Percentiles rank a stretch among this genome's conserved stretches.
These are phyloP conservation scores for Naematelia encephala DNA, from an alignment of 768 basidiomycete species.

Conservation along the genomic window DNA sequence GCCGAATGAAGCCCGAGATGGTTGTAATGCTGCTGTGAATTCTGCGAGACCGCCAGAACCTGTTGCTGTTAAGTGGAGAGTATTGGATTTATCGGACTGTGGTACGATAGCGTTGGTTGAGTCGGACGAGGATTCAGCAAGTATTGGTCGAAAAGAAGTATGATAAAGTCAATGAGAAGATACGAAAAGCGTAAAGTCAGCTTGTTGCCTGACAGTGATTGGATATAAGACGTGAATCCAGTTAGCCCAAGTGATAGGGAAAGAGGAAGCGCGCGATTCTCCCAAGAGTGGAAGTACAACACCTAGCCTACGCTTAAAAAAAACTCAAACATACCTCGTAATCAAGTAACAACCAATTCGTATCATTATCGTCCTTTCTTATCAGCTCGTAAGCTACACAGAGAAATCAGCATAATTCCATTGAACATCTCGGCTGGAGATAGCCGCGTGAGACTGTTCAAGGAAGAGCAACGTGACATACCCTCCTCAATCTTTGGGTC, in stretches of 20 bases:
- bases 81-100: constrained; percentile 58
- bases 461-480: constrained; percentile 44
- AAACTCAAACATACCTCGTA: constrained; percentile 62
- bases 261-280: no score
- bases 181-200: no score
- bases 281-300: no score
- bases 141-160: background rate
- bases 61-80: constrained; percentile 69
- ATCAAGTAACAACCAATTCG: constrained; percentile 85
- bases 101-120: no score
- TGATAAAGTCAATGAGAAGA: no score
- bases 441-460: no score
- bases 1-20: constrained; percentile 68
- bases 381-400: constrained; percentile 77
- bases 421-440: no score
- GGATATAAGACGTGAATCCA: no score
- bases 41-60: constrained; percentile 77
- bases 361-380: constrained; percentile 76
- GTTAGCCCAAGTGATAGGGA: no score
- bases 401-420: background rate
- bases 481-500: constrained; percentile 72
- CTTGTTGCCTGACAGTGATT: no score
- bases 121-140: no score
- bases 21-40: constrained; percentile 66
- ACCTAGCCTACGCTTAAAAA: no score